Conservation (phyloP, 352 stramenopile genomes). For the Phytophthora agathidicida region DNA sequence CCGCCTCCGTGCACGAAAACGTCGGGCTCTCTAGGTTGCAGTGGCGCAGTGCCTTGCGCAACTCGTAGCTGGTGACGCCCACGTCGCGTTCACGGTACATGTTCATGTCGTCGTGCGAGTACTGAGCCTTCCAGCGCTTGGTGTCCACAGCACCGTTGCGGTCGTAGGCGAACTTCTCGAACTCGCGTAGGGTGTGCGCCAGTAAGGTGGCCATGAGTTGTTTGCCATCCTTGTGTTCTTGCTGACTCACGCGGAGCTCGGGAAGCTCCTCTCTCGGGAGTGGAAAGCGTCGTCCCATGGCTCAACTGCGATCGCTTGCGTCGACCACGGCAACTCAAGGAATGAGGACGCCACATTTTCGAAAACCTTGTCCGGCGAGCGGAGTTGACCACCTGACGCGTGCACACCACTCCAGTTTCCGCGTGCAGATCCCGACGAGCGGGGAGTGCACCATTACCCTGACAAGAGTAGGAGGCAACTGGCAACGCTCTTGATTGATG, state of each 20-base stretch:
- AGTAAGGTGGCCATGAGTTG: conserved; percentile 44
- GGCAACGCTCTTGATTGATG: conserved; percentile 16
- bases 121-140: conserved; percentile 44
- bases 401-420: conserved; percentile 25
- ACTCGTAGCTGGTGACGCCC: conserved; percentile 25
- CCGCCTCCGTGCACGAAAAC: conserved; percentile 27
- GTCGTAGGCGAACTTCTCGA: conserved; percentile 42
- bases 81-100: conserved; percentile 50
- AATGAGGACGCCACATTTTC: conserved; percentile 19
- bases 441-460: conserved; percentile 12
- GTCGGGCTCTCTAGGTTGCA: conserved; percentile 26
- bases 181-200: conserved; percentile 44
- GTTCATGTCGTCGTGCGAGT: conserved; percentile 44
- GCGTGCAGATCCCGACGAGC: conserved; percentile 15
- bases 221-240: conserved; percentile 41
- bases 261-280: conserved; percentile 47
- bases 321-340: conserved; percentile 9
- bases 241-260: conserved; percentile 28
- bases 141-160: conserved; percentile 36
- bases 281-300: conserved; percentile 45
- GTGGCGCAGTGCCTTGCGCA: conserved; percentile 25
- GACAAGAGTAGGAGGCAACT: conserved; percentile 17
- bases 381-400: neutral
- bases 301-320: conserved; percentile 11
- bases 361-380: conserved; percentile 1